Percentiles rank a stretch among this genome's conserved stretches.
Conservation (phyloP, 163 green algal species). For the Scenedesmus sp. region DNA sequence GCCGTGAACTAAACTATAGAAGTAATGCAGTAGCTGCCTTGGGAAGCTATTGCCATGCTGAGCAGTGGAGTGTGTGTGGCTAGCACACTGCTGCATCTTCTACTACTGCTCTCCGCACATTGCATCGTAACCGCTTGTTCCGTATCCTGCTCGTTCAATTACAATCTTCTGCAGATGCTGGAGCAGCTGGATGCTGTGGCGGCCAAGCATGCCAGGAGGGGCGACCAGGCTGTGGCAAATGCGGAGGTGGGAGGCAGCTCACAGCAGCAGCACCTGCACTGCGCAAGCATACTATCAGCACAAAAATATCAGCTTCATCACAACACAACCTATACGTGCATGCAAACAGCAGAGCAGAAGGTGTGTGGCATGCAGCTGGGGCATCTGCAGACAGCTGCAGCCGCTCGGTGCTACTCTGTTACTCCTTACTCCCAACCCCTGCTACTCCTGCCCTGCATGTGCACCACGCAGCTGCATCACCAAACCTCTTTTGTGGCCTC, state of each 20-base stretch:
- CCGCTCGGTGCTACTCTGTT: no score
- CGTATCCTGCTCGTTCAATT: not conserved
- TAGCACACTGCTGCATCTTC: not conserved
- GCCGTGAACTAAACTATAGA: not conserved
- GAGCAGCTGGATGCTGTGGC: slow-evolving; percentile 41
- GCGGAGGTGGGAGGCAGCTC: slow-evolving; percentile 15
- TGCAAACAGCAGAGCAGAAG: not conserved
- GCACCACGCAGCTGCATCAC: no score
- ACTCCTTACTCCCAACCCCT: no score
- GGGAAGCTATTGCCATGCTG: not conserved
- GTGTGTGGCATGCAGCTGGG: not conserved
- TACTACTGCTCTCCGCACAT: not conserved
- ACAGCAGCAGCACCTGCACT: not conserved
- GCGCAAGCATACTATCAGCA: not conserved
- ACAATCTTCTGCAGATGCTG: slow-evolving; percentile 13
- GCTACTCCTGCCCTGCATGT: no score
- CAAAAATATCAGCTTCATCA: not conserved
- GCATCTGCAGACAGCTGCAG: not conserved
- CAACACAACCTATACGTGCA: no score
- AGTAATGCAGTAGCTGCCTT: not conserved
- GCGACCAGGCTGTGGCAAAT: not conserved
- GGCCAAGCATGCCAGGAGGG: not conserved
- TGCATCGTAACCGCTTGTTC: not conserved
- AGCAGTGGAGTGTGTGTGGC: not conserved
- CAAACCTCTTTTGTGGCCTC: no score